Evolutionary conservation across 306 rosid species (phyloP), one percentile per base, ranked within the genome.

Genomic region (Glycine tomentella): DNA sequence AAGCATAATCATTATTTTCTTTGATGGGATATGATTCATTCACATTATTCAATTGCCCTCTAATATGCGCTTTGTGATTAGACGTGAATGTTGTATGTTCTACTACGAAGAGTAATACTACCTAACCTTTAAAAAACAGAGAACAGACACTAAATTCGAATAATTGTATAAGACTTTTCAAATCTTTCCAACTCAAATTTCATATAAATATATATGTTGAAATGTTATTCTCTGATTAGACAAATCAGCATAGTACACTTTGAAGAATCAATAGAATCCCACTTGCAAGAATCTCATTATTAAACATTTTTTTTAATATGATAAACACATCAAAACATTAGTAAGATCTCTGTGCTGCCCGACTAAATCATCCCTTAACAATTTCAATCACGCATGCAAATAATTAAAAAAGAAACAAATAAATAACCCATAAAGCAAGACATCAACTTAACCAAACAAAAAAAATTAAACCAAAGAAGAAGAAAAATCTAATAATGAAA

Each of bases 331-430:
- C 8, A 5, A 8, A 13, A 31, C 11, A 71, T 77, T 53, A 33
- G n/a, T 1, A 72, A 51, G 45, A 62, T 77, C 77, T 77, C 45
- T 7, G 14, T 70, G 25, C 10, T 64, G 52, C 33, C 55, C 57
- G 8, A 71, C 56, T 49, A 66, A 67, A n/a, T 56, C 65, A 78
- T 25, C 57, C 9, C 36, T 68, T 44, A 64, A 50, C 14, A 56
- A 57, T 84, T 31, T 74, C 46, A 68, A 20, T 51, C 31, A 46
- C 73, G 87, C 87, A 84, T 79, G 81, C 81, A 74, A 33, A 12
- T 42, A 6, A 42, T 0, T 20, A 20, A 20, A 20, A 7, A 4
- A 42, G n/a, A n/a, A 42, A 42, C 9, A 42, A 42, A 83, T 38
- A 72, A 72, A 72, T 38, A 72, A 72, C 8, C 4, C 76, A 70